A percentile compares a stretch with the other conserved stretches of the same genome.
Conservation (phyloP, 768 basidiomycete species). For the Termitomyces sp. region DNA sequence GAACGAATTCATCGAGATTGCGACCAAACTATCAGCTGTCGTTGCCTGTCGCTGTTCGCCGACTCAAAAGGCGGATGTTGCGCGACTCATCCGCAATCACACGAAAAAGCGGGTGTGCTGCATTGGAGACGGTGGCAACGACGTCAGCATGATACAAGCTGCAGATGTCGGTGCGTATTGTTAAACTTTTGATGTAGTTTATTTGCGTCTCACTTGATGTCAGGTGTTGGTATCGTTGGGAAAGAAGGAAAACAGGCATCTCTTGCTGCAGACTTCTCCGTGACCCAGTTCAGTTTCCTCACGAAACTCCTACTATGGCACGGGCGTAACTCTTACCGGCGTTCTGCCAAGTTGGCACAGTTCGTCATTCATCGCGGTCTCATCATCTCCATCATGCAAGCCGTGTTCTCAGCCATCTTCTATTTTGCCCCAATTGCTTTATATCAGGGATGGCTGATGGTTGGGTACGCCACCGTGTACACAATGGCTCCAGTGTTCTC, state of each 20-base stretch:
- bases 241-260: slow-evolving; percentile 99
- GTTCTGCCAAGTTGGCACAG: slow-evolving; percentile 95
- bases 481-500: slow-evolving; percentile 99
- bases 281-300: slow-evolving; percentile 93
- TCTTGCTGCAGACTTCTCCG: slow-evolving; percentile 97
- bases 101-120: slow-evolving; percentile 97
- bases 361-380: slow-evolving; percentile 98
- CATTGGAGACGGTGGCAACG: slow-evolving; percentile 98
- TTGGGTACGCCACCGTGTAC: slow-evolving; percentile 93
- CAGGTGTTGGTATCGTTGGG: slow-evolving; percentile 96
- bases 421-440: slow-evolving; percentile 95
- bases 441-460: slow-evolving; percentile 98
- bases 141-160: slow-evolving; percentile 99
- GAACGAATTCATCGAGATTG: slow-evolving; percentile 93
- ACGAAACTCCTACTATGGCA: slow-evolving; percentile 99
- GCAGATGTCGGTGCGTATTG: slow-evolving; percentile 89
- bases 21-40: slow-evolving; percentile 93
- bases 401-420: slow-evolving; percentile 91
- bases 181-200: background rate
- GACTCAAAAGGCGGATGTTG: slow-evolving; percentile 98
- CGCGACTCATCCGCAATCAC: slow-evolving; percentile 82
- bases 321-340: slow-evolving; percentile 96
- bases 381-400: slow-evolving; percentile 97
- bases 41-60: slow-evolving; percentile 98
- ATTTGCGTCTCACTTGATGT: background rate